Evolutionary conservation across 768 basidiomycete genomes (phyloP), one percentile per base, ranked within the genome.

Genomic region (Cubamyces sp.): DNA sequence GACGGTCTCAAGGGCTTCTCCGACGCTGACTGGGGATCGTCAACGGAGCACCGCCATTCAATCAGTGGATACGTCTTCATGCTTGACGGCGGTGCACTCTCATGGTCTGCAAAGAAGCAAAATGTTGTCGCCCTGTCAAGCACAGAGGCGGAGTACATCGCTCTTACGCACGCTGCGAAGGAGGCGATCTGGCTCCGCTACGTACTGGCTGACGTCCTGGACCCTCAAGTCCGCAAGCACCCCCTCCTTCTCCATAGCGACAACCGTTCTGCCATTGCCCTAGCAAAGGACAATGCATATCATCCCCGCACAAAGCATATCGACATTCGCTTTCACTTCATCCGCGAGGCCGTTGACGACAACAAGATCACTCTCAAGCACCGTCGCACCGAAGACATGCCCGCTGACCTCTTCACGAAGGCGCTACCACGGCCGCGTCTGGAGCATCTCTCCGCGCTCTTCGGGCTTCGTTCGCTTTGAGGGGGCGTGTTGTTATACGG

Each of bases 261-360:
- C 59, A 65, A 65, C 48, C 41, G 49, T 8, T 69, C 68, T 2
- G 70, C 79, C 0, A 73, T 76, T 48, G 48, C 50, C 7, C 53
- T 77, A 21, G 42, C 71, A 0, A 62, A 69, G 45, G 65, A 74
- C 48, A 68, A 70, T 15, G 54, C 59, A 8, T 69, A 68, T 58
- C 77, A 78, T 55, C 46, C 60, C 14, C 55, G 74, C 28, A 66
- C 74, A 5, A 76, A 77, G 60, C 78, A 79, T 67, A 78, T 79
- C 57, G 70, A 68, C 23, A 68, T 78, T 21, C 64, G 68, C 1
- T 71, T 72, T 54, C 76, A 78, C 52, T 75, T 68, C 55, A 69
- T 75, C 18, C 69, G 74, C 2, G 66, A 75, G 42, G 25, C n/a
- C 2, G 14, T 61, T 39, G 49, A 57, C 23, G 15, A 37, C 23